Evolutionary conservation across 345 rosid species (phyloP).

Genomic region (Citrus hindsii): DNA sequence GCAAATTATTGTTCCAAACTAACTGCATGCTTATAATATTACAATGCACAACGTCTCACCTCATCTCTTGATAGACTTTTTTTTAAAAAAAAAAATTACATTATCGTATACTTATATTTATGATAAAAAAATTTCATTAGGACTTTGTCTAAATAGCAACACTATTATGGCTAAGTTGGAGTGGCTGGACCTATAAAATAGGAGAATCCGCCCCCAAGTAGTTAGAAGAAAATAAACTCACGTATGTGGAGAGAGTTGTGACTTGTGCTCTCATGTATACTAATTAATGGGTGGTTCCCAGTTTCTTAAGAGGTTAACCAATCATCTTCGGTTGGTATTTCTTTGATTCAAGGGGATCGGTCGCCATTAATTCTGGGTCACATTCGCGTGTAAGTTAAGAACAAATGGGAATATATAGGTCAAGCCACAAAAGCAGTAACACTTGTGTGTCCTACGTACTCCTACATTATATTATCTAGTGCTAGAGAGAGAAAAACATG

Average conservation of each 20-base stretch:
- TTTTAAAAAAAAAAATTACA: background rate
- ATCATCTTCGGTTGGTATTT: background rate
- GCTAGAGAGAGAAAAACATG: no score
- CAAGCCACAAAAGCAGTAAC: background rate
- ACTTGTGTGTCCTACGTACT: no score
- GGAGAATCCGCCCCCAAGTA: no score
- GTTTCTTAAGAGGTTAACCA: no score
- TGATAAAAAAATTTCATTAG: no score
- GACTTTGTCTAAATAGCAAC: no score
- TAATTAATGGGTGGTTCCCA: background rate
- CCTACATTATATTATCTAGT: no score
- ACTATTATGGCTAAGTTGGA: no score
- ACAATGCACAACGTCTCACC: background rate
- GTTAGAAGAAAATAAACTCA: background rate
- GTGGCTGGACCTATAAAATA: no score
- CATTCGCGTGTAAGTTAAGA: background rate
- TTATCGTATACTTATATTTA: no score
- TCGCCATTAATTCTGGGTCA: background rate
- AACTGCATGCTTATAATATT: no score
- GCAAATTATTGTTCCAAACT: background rate
- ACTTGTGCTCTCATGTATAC: no score
- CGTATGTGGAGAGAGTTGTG: background rate
- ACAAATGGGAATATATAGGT: background rate
- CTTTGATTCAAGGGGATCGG: background rate
- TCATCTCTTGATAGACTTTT: background rate